Percentiles rank a stretch among this genome's conserved stretches.
Conservation (phyloP, 331 rosid species). For the Saraca asoca region DNA sequence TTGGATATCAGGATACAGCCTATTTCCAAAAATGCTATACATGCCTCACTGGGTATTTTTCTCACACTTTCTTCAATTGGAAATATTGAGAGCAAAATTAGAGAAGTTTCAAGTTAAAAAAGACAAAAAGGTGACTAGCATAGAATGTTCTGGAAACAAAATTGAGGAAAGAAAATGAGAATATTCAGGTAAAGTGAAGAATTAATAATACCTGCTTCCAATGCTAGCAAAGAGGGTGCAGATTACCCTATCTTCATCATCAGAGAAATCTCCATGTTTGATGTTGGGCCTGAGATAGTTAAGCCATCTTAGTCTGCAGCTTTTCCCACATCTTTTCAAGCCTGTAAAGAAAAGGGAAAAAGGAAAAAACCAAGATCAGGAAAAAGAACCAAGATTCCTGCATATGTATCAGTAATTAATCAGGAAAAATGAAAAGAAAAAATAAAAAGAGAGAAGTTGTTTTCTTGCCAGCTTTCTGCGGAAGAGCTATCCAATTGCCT, state of each 20-base stretch:
- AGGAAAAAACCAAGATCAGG: background rate
- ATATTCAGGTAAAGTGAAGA: constrained; percentile 2
- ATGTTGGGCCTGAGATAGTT: constrained; percentile 92
- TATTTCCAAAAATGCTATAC: background rate
- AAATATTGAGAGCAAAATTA: background rate
- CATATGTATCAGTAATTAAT: background rate
- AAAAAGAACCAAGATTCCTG: constrained; percentile 9
- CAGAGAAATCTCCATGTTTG: constrained; percentile 88
- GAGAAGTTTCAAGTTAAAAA: too few relatives aligned
- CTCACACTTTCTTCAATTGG: constrained; percentile 4
- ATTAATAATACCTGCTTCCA: constrained; percentile 80
- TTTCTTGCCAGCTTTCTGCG: constrained; percentile 68
- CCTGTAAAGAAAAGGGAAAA: constrained; percentile 45
- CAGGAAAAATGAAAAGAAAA: background rate
- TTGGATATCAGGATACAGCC: too few relatives aligned
- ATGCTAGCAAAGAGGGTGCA: constrained; percentile 76
- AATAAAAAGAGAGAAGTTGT: background rate
- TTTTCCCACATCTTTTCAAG: constrained; percentile 89
- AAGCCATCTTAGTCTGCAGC: constrained; percentile 93
- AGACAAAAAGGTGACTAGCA: too few relatives aligned
- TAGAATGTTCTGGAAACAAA: background rate
- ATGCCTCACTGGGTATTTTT: background rate
- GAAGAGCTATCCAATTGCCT: constrained; percentile 90
- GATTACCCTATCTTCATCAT: constrained; percentile 72
- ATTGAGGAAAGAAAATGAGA: background rate